phyloP scores from a whole-genome alignment of 768 basidiomycete genomes.

The Lactarius hatsudake region DNA sequence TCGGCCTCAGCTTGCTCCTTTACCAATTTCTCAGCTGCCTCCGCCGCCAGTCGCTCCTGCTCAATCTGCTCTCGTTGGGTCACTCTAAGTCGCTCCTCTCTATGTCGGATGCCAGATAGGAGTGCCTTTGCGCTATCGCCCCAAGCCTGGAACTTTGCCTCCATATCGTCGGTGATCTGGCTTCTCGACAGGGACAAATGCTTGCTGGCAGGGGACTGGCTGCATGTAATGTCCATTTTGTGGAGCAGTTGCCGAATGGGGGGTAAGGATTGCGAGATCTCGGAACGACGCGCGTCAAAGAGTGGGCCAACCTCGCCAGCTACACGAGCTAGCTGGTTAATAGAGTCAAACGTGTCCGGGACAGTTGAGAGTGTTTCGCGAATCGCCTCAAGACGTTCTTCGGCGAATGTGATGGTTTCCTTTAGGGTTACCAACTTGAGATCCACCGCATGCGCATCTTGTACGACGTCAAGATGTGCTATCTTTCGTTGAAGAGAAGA shows the following conservation, averaged over 20 bases:
- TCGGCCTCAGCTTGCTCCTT: slow-evolving; percentile 25
- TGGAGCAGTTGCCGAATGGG: slow-evolving; percentile 53
- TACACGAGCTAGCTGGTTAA: slow-evolving; percentile 39
- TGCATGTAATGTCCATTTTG: slow-evolving; percentile 50
- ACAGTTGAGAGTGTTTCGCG: slow-evolving; percentile 37
- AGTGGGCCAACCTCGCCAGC: slow-evolving; percentile 38
- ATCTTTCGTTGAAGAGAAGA: slow-evolving; percentile 33
- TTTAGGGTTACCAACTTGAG: slow-evolving; percentile 13
- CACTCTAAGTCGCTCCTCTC: slow-evolving; percentile 22
- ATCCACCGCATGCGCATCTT: slow-evolving; percentile 17
- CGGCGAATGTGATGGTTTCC: slow-evolving; percentile 14
- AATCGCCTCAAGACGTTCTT: slow-evolving; percentile 40
- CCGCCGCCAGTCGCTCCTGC: slow-evolving; percentile 31
- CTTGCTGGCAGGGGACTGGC: slow-evolving; percentile 47
- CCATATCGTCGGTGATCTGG: slow-evolving; percentile 43
- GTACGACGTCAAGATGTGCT: slow-evolving; percentile 15
- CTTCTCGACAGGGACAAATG: slow-evolving; percentile 48
- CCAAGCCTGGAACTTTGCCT: slow-evolving; percentile 19
- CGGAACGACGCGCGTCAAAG: slow-evolving; percentile 36
- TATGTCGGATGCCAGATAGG: slow-evolving; percentile 11
- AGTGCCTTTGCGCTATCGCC: slow-evolving; percentile 11
- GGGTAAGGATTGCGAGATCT: slow-evolving; percentile 48
- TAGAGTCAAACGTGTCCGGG: slow-evolving; percentile 32
- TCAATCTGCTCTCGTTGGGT: slow-evolving; percentile 23
- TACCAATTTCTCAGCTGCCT: slow-evolving; percentile 28